Base-by-base conservation (phyloP, 371 early-diverging fungal species). In the Mucor piriformis region DNA sequence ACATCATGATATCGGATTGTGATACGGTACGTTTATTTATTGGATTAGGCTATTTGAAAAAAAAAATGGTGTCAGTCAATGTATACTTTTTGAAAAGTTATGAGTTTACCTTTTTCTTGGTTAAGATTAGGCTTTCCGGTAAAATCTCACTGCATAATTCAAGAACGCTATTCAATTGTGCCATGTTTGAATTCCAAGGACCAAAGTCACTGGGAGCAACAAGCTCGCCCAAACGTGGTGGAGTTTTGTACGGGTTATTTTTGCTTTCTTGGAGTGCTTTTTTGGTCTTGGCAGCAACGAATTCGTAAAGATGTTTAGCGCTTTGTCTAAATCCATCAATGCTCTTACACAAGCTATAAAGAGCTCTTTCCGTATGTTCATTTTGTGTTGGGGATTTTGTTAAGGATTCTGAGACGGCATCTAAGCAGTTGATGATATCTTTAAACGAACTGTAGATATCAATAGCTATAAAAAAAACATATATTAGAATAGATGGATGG, bases 291-390 rank as follows among this genome's bases (percentile, higher is more conserved):
- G 65, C 49, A 24, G 44, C 34, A 27, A 64, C 27, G 12, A 49
- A 50, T 13, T 70, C 68, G 18, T 57, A 61, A 4, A 69, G 18
- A 10, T 50, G 54, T 34, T 54, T 60, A 10, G 63, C 40, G 10
- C 64, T 73, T 15, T 55, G 61, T 10, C 64, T 54, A 29, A 76
- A 70, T 7, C 37, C 54, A 25, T 68, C 61, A 0, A 72, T 57
- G 23, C 64, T 68, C 56, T 76, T 66, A 47, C 62, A 67, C 1
- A 76, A n/a, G 13, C 50, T 61, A 20, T 33, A 50, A 34, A 71
- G 52, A 1, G 74, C 69, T 29, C 56, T 58, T 10, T 70, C 68
- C 2, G 46, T 48, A 48, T 63, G 61, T 3, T 55, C 54, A 40
- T 60, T 32, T 35, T 52, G 42, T 2, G 32, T 3, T 15, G 60